A percentile compares a stretch with the other conserved stretches of the same genome.
phyloP scores from a whole-genome alignment of 208 protist genomes.

The Crithidia expoeki region DNA sequence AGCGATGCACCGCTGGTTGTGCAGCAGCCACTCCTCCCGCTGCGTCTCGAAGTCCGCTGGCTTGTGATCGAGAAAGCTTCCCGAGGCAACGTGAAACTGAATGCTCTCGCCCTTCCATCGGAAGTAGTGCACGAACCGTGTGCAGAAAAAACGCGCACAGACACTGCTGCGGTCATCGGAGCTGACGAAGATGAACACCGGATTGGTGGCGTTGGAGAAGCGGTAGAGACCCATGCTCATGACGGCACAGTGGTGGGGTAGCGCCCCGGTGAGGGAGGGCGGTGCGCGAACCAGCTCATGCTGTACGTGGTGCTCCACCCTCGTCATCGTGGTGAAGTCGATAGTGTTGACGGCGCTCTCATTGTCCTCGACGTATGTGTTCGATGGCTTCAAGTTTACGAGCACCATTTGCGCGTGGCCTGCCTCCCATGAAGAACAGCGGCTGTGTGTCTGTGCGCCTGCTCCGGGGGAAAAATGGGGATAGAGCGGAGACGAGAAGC shows the following conservation, averaged over 20 bases:
- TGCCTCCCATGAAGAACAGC: not conserved
- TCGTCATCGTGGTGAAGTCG: constrained; percentile 34
- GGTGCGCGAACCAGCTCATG: constrained; percentile 33
- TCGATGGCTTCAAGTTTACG: constrained; percentile 15
- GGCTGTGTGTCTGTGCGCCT: constrained; percentile 8
- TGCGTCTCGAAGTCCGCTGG: constrained; percentile 44
- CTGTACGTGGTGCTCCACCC: constrained; percentile 22
- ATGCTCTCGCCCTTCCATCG: constrained; percentile 69
- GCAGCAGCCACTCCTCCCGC: constrained; percentile 36
- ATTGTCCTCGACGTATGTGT: constrained; percentile 18
- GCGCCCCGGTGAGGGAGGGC: constrained; percentile 22
- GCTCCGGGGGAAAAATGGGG: not conserved
- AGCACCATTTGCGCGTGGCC: constrained; percentile 19
- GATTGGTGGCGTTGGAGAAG: constrained; percentile 44
- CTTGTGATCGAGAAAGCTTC: constrained; percentile 33
- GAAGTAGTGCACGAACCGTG: constrained; percentile 61
- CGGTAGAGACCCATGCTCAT: constrained; percentile 22
- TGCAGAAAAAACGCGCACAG: constrained; percentile 74
- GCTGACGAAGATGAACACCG: constrained; percentile 69
- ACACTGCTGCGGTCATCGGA: constrained; percentile 51
- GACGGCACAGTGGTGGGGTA: not conserved
- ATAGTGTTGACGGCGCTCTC: constrained; percentile 25
- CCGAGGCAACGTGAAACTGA: constrained; percentile 52
- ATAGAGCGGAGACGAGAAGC: not conserved
- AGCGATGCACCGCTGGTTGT: constrained; percentile 36